phyloP scores from a whole-genome alignment of 305 asterid genomes.

The Withania somnifera region DNA sequence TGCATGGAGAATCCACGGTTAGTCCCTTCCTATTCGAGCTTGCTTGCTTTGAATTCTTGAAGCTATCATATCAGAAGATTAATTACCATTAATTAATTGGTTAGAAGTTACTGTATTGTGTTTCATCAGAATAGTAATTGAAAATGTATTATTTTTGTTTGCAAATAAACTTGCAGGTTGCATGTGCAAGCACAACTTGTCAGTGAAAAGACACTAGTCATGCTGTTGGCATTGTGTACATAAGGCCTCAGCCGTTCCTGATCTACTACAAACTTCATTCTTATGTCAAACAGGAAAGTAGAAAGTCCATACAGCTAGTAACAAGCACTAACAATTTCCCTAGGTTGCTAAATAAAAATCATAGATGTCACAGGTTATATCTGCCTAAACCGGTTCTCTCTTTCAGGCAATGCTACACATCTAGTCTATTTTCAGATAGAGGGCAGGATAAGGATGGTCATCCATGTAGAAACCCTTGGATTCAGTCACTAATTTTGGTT shows the following conservation, averaged over 20 bases:
- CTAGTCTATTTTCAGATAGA: constrained; percentile 10
- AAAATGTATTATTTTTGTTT: not conserved
- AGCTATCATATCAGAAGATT: not conserved
- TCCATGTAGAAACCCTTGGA: constrained; percentile 2
- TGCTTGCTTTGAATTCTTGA: not conserved
- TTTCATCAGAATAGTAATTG: not conserved
- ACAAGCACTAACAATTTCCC: not conserved
- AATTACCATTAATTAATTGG: not conserved
- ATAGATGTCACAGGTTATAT: constrained; percentile 20
- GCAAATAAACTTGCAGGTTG: not conserved
- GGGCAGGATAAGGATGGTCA: constrained; percentile 1
- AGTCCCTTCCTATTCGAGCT: not conserved
- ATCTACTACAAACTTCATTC: not conserved
- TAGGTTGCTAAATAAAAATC: constrained; percentile 10
- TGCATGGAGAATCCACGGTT: not conserved
- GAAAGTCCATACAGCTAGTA: not conserved
- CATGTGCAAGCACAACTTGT: not conserved
- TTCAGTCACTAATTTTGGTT: constrained; percentile 27
- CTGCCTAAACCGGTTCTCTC: constrained; percentile 18
- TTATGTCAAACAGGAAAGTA: not conserved
- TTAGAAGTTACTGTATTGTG: not conserved
- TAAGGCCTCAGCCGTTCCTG: not conserved
- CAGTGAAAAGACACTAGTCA: not conserved
- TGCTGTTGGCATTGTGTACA: not conserved
- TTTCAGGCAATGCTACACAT: constrained; percentile 20